Percentiles rank a stretch among this genome's conserved stretches.
Conservation (phyloP, 1,284 basidiomycete species). For the Pseudozyma hubeiensis region DNA sequence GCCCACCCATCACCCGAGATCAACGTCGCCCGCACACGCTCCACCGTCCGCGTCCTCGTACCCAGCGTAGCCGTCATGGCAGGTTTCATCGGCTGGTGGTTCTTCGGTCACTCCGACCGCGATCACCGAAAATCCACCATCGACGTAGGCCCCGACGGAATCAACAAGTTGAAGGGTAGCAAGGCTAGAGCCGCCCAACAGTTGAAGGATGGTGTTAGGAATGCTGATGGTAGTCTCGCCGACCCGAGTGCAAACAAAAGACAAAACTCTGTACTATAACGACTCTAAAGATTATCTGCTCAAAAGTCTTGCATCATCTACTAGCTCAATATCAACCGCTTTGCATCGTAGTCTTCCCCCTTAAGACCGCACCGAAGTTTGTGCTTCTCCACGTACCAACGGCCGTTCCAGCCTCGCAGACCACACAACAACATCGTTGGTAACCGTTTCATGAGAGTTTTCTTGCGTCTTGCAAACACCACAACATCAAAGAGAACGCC, state of each 20-base stretch:
- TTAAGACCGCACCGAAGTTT: no score
- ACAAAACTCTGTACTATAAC: no score
- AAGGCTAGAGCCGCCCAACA: constrained; percentile 46
- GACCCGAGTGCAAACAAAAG: neutral
- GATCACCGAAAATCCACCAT: constrained; percentile 34
- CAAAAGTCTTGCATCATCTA: no score
- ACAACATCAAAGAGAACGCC: neutral
- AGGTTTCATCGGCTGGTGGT: constrained; percentile 53
- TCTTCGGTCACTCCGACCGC: constrained; percentile 46
- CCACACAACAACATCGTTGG: no score
- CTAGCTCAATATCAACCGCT: no score
- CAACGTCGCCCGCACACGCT: constrained; percentile 33
- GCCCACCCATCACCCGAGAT: constrained; percentile 44
- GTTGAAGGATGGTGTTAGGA: constrained; percentile 29
- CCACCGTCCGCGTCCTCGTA: constrained; percentile 45
- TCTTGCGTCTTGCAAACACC: neutral
- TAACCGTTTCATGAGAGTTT: no score
- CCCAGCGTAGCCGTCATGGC: constrained; percentile 43
- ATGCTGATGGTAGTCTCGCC: constrained; percentile 24
- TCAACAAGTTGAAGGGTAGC: constrained; percentile 49
- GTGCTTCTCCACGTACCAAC: no score
- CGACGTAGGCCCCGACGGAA: constrained; percentile 35
- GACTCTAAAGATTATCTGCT: no score
- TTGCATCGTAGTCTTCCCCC: no score
- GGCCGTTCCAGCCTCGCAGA: no score